Percentiles rank a stretch among this genome's conserved stretches.
These are phyloP conservation scores for Calamus simplicifolius DNA, from an alignment of 176 grass and related monocot species.

Conservation along the genomic window DNA sequence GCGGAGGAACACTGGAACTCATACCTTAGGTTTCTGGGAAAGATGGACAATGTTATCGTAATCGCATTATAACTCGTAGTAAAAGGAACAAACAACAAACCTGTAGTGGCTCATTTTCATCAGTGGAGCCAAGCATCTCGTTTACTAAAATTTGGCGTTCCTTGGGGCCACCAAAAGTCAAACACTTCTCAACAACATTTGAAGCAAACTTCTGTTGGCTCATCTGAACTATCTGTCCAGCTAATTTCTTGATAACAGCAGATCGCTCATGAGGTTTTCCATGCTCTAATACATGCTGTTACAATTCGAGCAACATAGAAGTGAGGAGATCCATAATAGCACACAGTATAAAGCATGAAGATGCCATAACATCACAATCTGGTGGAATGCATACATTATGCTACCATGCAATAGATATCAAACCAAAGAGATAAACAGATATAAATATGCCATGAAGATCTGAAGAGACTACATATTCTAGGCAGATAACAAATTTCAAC, in stretches of 20 bases:
- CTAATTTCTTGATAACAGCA: constrained; percentile 75
- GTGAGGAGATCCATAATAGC: neutral
- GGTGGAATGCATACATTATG: no score
- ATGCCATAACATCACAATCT: no score
- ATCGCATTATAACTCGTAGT: neutral
- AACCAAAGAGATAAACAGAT: no score
- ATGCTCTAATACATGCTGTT: constrained; percentile 90
- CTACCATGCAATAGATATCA: no score
- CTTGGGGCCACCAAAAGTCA: constrained; percentile 69
- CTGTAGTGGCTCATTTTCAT: constrained; percentile 93
- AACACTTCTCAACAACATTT: constrained; percentile 93
- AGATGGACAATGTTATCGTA: no score
- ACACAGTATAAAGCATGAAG: no score
- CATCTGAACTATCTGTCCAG: constrained; percentile 95
- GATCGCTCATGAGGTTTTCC: constrained; percentile 76
- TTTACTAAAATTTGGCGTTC: constrained; percentile 71
- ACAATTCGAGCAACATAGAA: constrained; percentile 3
- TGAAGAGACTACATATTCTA: no score
- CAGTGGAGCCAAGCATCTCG: constrained; percentile 93
- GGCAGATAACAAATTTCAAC: no score
- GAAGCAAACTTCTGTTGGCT: constrained; percentile 98
- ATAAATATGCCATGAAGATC: no score
- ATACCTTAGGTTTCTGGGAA: no score
- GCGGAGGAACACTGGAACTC: no score
- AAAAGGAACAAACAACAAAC: constrained; percentile 27